Evolutionary conservation across 2,329 filamentous ascomycete species (phyloP), one percentile per base, ranked within the genome.

Genomic region (Penicillium sp.): DNA sequence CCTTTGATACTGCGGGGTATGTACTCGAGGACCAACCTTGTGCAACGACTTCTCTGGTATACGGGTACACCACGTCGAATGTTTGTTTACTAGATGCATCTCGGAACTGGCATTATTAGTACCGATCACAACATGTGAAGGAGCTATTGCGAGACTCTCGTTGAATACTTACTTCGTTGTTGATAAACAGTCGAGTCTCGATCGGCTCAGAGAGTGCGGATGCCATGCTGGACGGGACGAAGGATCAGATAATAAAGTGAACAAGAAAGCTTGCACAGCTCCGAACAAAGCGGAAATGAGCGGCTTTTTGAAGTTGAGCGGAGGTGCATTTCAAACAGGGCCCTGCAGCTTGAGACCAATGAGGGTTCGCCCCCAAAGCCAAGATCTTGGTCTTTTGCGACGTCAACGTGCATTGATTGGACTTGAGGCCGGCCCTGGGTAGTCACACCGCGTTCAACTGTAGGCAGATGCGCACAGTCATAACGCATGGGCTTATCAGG

Each of bases 171-270:
- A 71, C 69, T 60, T 71, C 59, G 50, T 64, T 65, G 42, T 70
- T 68, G 46, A 71, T 71, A 46, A 71, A 72, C 16, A 72, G 56
- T 11, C 68, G 61, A 46, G 67, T 70, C 53, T 71, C 69, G 16
- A 70, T 67, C 8, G 60, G 47, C 41, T 65, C 48, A 3, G 48
- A 47, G 38, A 31, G 36, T 13, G 27, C 41, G 22, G 42, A 52
- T 5, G 46, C 55, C 60, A 64, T 64, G 10, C 32, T 60, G 38
- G 10, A 38, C 4, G 27, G n/a, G 2, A 11, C 8, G 13, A 24
- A 6, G 24, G 24, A 5, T 16, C n/a, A 45, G 10, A 39, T 6
- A 39, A 18, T 11, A 24, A 11, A 36, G 34, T 36, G n/a, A n/a
- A n/a, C 34, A 36, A 13, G 34, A 16, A 36, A n/a, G 13, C 34